Evolutionary conservation across 2,329 filamentous ascomycete species (phyloP).

Genomic region (Pestalotiopsis sp.): DNA sequence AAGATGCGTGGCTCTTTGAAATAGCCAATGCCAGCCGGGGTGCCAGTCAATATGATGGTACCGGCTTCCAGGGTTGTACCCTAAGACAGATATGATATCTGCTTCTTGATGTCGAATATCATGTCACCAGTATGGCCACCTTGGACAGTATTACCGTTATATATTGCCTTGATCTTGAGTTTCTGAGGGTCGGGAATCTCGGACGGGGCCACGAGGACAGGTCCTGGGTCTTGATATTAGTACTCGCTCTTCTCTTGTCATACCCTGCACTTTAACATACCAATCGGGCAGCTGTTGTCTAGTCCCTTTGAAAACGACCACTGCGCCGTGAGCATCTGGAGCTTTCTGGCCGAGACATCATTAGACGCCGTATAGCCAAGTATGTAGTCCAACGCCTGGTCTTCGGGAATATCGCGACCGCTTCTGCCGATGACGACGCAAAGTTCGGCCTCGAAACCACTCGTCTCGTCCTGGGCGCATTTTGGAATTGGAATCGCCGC

Average conservation of each 20-base stretch:
- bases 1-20: constrained; percentile 41
- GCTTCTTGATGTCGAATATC: constrained; percentile 39
- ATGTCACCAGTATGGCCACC: constrained; percentile 32
- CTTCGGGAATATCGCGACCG: constrained; percentile 38
- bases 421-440: constrained; percentile 37
- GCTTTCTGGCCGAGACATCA: constrained; percentile 38
- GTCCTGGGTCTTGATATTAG: constrained; percentile 19
- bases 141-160: constrained; percentile 40
- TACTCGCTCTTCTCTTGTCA: not conserved
- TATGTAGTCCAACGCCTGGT: constrained; percentile 40
- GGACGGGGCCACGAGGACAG: constrained; percentile 33
- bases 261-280: not conserved
- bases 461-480: constrained; percentile 36
- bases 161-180: constrained; percentile 32
- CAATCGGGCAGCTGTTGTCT: constrained; percentile 16
- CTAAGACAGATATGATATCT: constrained; percentile 37
- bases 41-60: constrained; percentile 43
- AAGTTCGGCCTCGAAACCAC: constrained; percentile 44
- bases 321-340: constrained; percentile 40
- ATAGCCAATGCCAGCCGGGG: constrained; percentile 43
- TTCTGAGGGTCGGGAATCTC: constrained; percentile 33
- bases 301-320: constrained; percentile 41
- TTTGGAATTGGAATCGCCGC: constrained; percentile 32
- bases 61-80: constrained; percentile 40
- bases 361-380: constrained; percentile 42